These are phyloP conservation scores for Ambrosiella cleistominuta DNA, from an alignment of 2,329 filamentous ascomycete species.

Conservation along the genomic window DNA sequence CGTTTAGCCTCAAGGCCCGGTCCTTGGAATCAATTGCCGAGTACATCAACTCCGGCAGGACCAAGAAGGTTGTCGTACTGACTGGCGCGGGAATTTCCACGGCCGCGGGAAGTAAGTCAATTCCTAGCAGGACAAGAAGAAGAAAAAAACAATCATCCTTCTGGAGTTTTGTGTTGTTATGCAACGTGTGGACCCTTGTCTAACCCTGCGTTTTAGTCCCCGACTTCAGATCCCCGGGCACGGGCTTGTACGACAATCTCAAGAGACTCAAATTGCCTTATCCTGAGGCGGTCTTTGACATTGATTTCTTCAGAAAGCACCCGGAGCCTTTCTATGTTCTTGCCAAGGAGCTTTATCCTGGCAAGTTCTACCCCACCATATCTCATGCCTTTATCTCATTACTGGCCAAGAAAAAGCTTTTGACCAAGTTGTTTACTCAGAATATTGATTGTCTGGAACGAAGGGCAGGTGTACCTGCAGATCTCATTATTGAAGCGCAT, in stretches of 20 bases:
- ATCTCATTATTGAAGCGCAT: constrained; percentile 81
- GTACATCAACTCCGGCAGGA: constrained; percentile 54
- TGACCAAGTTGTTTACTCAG: constrained; percentile 84
- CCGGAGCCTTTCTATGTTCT: constrained; percentile 84
- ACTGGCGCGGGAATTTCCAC: constrained; percentile 82
- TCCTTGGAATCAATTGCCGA: constrained; percentile 60
- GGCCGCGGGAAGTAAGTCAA: constrained; percentile 40
- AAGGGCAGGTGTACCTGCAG: constrained; percentile 61
- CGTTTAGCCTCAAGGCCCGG: constrained; percentile 49
- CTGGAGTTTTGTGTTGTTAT: background rate
- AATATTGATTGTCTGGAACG: constrained; percentile 95
- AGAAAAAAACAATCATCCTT: too few relatives aligned
- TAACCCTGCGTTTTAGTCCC: constrained; percentile 43
- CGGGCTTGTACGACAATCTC: constrained; percentile 85
- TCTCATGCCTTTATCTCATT: constrained; percentile 79
- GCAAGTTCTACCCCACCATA: constrained; percentile 72
- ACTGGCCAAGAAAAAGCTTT: constrained; percentile 57
- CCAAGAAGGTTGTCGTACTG: constrained; percentile 64
- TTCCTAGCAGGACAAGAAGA: too few relatives aligned
- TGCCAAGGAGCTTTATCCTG: constrained; percentile 81
- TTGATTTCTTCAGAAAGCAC: constrained; percentile 68
- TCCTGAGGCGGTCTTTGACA: constrained; percentile 87
- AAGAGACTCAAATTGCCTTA: constrained; percentile 70
- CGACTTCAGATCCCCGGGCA: constrained; percentile 85
- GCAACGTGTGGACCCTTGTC: background rate